These are phyloP conservation scores for Jatropha podagrica DNA, from an alignment of 441 rosid genomes.

Conservation along the genomic window DNA sequence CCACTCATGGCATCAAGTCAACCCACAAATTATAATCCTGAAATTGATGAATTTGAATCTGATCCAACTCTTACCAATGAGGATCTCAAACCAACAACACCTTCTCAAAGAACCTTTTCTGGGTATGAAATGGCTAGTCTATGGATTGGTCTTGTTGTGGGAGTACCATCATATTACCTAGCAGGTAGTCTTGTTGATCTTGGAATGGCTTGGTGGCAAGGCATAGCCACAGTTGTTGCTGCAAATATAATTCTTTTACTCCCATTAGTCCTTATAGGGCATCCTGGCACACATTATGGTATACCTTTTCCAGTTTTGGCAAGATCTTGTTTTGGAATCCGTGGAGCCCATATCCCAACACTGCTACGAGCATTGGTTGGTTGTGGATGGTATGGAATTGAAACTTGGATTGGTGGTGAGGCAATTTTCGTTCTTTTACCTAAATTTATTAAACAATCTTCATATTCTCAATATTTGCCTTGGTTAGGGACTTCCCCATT, in stretches of 20 bases:
- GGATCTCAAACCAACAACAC: slow-evolving; percentile 73
- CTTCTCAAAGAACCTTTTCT: slow-evolving; percentile 56
- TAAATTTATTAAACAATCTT: slow-evolving; percentile 39
- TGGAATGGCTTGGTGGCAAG: slow-evolving; percentile 99
- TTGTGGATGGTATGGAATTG: slow-evolving; percentile 97
- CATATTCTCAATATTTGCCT: slow-evolving; percentile 42
- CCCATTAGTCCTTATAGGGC: slow-evolving; percentile 74
- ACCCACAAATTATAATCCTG: slow-evolving; percentile 19
- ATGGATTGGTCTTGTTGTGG: slow-evolving; percentile 93
- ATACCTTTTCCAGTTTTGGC: slow-evolving; percentile 86
- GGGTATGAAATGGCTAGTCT: slow-evolving; percentile 83
- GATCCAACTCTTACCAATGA: slow-evolving; percentile 73
- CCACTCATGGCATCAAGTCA: slow-evolving; percentile 36
- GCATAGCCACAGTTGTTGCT: slow-evolving; percentile 74
- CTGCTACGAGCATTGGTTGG: slow-evolving; percentile 85
- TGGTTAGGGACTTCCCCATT: slow-evolving; percentile 90
- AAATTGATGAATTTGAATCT: slow-evolving; percentile 33
- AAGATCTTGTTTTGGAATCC: slow-evolving; percentile 84
- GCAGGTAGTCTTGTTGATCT: slow-evolving; percentile 88
- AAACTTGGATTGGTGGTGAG: slow-evolving; percentile 97
- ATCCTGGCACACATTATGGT: slow-evolving; percentile 78
- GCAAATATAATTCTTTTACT: slow-evolving; percentile 70
- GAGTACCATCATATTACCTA: slow-evolving; percentile 82
- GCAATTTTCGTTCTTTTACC: slow-evolving; percentile 85
- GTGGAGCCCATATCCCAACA: slow-evolving; percentile 89